These are phyloP conservation scores for Hypoxylon sp. DNA, from an alignment of 2,329 filamentous ascomycete genomes.

Conservation along the genomic window DNA sequence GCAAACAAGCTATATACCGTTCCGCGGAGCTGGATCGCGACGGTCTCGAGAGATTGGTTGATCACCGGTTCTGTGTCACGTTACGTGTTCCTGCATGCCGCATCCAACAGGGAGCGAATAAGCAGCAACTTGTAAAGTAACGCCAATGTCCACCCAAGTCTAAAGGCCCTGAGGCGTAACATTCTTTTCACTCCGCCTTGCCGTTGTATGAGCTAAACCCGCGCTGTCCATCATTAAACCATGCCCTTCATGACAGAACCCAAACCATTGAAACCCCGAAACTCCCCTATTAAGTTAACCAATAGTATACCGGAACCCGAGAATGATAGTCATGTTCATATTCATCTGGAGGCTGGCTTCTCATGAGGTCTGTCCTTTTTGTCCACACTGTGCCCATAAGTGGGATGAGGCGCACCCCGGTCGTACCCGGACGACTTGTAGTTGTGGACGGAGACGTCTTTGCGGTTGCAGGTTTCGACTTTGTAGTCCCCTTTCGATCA, in stretches of 20 bases:
- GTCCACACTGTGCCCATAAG: neutral
- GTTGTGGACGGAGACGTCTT: conserved; percentile 13
- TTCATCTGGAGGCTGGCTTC: neutral
- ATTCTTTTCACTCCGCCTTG: conserved; percentile 11
- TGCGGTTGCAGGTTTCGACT: conserved; percentile 3
- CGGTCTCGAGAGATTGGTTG: conserved; percentile 15
- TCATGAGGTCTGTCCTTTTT: neutral
- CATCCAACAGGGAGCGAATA: conserved; percentile 18
- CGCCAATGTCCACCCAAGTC: conserved; percentile 9
- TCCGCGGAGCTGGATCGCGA: neutral
- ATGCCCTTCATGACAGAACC: neutral
- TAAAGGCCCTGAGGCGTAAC: conserved; percentile 24
- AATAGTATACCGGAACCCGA: neutral
- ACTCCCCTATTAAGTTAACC: neutral
- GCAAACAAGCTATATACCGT: neutral
- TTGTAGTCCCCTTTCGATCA: conserved; percentile 15
- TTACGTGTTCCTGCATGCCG: conserved; percentile 20
- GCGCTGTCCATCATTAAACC: neutral
- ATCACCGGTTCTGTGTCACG: conserved; percentile 8
- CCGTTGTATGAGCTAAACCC: neutral
- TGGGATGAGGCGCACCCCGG: conserved; percentile 12
- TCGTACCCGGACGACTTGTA: conserved; percentile 16
- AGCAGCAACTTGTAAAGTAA: neutral
- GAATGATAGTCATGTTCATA: neutral
- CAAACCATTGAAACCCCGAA: neutral